Percentiles rank a stretch among this genome's conserved stretches.
Conservation (phyloP, 2,329 filamentous ascomycete genomes). For the Alternaria arborescens region DNA sequence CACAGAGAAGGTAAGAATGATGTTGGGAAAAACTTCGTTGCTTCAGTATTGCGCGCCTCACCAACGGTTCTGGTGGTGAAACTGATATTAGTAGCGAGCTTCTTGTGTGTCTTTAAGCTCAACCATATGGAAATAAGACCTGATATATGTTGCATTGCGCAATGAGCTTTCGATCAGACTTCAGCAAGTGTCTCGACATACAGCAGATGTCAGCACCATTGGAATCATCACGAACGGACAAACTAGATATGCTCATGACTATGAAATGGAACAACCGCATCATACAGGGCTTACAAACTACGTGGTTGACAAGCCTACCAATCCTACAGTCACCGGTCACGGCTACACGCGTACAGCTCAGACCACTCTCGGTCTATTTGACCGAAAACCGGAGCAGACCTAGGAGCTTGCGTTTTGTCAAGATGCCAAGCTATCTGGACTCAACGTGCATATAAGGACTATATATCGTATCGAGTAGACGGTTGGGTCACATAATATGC, state of each 20-base stretch:
- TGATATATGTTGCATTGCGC: not conserved
- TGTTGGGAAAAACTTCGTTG: not conserved
- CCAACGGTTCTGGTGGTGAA: not conserved
- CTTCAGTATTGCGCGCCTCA: not conserved
- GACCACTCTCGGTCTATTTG: not conserved
- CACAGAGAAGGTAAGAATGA: not conserved
- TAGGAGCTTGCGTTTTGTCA: not conserved
- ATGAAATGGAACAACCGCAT: not conserved
- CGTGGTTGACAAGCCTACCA: not conserved
- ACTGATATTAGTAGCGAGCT: not conserved
- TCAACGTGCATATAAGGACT: not conserved
- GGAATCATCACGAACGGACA: not conserved
- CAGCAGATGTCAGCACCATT: not conserved
- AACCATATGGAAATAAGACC: not conserved
- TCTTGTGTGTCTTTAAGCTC: not conserved
- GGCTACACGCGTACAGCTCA: not conserved
- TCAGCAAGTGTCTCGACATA: not conserved
- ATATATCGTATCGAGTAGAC: not conserved
- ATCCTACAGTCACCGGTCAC: not conserved
- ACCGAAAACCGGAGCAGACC: not conserved
- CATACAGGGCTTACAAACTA: not conserved
- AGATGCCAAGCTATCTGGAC: not conserved
- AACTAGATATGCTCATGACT: not conserved
- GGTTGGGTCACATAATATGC: not conserved
- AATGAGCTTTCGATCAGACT: not conserved